Base-by-base conservation (phyloP, 2,329 filamentous ascomycete genomes). In the Leptodontidium sp. region DNA sequence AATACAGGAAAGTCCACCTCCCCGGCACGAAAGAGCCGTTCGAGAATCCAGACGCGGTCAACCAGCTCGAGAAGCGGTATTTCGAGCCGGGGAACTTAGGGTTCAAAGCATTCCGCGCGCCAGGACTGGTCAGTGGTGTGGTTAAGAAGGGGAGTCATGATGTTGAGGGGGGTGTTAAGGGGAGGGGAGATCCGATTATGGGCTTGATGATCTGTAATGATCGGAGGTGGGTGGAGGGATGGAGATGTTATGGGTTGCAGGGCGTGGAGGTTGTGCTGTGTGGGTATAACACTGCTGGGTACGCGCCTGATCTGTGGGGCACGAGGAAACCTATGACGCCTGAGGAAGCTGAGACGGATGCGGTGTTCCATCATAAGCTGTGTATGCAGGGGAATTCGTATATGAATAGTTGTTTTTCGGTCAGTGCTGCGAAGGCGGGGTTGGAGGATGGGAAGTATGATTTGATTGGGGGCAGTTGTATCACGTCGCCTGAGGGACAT, bases 161-260 rank as follows among this genome's bases (percentile, higher is more conserved):
- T 1, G 59, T 35, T 1, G 73, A 76, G 40, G 72, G 71, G 21
- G 53, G 63, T 11, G 68, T 71, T 6, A 70, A 71, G 5, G 77
- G 75, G 1, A 80, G 79, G 66, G 82, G 83, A 1, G 85, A 87
- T 73, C 82, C 85, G 2, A 85, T 87, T 55, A 59, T 86, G 38
- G 79, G 85, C 9, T 86, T 86, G 84, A 79, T 87, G 74, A 86
- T 87, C 65, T 87, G 85, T 77, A 87, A 87, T 71, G 85, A 87
- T 75, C 77, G 84, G 4, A 79, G 85, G 8, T 87, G 85, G 85
- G 79, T 83, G 1, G 85, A 87, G 72, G 82, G 81, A 0, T 87
- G 85, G 85, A 77, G 85, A 43, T 79, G 79, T 21, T 84, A 86
- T 71, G 84, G 84, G 0, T 77, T 87, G 7, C 84, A 86, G 72